phyloP scores from a whole-genome alignment of 495 filamentous ascomycete species.

The Margaritispora aquatica region DNA sequence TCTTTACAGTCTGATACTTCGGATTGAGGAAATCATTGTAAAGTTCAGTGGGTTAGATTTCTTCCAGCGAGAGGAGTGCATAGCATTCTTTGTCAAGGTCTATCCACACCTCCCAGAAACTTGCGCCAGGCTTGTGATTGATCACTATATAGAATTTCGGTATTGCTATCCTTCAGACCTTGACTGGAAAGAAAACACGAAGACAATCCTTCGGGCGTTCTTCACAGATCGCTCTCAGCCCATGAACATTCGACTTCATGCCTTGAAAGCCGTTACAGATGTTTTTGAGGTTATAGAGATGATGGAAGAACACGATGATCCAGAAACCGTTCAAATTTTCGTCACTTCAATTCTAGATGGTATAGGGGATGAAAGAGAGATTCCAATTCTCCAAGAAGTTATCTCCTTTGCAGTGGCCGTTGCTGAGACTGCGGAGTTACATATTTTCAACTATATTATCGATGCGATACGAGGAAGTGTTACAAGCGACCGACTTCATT shows the following conservation, averaged over 20 bases:
- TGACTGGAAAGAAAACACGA: conserved; percentile 60
- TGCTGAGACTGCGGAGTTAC: conserved; percentile 37
- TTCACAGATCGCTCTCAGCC: conserved; percentile 57
- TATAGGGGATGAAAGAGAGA: conserved; percentile 49
- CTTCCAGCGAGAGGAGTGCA: conserved; percentile 53
- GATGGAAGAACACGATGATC: conserved; percentile 43
- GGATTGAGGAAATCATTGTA: conserved; percentile 35
- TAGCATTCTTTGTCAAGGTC: conserved; percentile 62
- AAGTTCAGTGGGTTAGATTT: conserved; percentile 33
- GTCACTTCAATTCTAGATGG: conserved; percentile 40
- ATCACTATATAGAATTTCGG: conserved; percentile 51
- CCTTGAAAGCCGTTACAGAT: conserved; percentile 62
- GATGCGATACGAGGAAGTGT: conserved; percentile 40
- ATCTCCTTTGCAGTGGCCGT: conserved; percentile 44
- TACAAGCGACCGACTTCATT: conserved; percentile 30
- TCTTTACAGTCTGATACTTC: conserved; percentile 24
- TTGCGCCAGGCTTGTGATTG: conserved; percentile 49
- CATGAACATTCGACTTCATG: conserved; percentile 59
- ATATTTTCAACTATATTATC: conserved; percentile 47
- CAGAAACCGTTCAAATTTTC: conserved; percentile 34
- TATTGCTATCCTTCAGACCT: conserved; percentile 66
- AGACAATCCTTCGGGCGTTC: conserved; percentile 56
- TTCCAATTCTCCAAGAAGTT: conserved; percentile 42
- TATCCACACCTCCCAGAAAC: conserved; percentile 51
- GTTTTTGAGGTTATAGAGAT: conserved; percentile 55